Base-by-base conservation (phyloP, 768 basidiomycete genomes). In the Psilocybe sp. region DNA sequence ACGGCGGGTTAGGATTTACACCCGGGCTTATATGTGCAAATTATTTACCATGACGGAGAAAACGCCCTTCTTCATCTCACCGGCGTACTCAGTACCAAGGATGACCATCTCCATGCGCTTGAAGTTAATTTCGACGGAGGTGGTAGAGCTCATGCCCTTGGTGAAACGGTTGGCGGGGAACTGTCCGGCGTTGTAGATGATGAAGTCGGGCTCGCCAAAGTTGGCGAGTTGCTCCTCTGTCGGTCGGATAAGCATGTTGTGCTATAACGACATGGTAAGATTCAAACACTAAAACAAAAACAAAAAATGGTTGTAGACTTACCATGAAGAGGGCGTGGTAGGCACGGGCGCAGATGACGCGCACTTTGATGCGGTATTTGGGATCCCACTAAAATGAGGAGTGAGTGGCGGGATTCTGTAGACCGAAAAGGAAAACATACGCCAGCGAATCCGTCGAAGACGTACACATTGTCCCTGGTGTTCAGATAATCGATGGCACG, bases 101-200 rank as follows among this genome's bases (percentile, higher is more conserved):
- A 99, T 98, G 63, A 99, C 96, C 97, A 99, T 99, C 72, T 99
- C 97, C 93, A 94, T 97, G 36, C 97, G 91, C 79, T 97, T 97
- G 75, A 99, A 98, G 82, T 99, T 99, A 78, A 99, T 92, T 74
- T 98, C 96, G 44, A 99, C 96, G 2, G 95, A 97, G 5, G 97
- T 98, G 28, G 94, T 92, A 9, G 94, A 97, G 54, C 92, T 96
- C 97, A 98, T 98, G 71, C 97, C 97, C 77, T 97, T 93, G 53
- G 97, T 99, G 81, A 98, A 98, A 39, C 97, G 89, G 70, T 99
- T 99, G 60, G 97, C 97, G 12, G 97, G 96, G 87, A 99, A 98
- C 69, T 98, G 95, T 56, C 97, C 97, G 40, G 97, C 97, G 71
- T 98, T 98, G 84, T 98, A 98, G 70, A 99, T 98, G 75, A 93